Evolutionary conservation across 257 asterid species (phyloP), one percentile per base, ranked within the genome.

Genomic region (Sherardia arvensis): DNA sequence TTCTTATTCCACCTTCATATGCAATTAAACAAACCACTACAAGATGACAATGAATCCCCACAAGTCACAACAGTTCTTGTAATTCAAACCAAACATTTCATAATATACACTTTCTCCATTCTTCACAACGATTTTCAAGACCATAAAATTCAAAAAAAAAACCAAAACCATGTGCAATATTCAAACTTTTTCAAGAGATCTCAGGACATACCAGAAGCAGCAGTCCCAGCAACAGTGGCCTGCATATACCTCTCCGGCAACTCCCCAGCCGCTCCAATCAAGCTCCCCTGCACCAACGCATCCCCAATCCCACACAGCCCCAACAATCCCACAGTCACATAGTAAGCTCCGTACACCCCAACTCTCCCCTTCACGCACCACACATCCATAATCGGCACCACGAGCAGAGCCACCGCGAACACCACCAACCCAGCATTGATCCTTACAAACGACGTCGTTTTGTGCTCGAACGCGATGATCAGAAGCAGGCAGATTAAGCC

Each of bases 171-270:
- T 7, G 9, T 4, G 18, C 53, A 38, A 66, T 21, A 21, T 28
- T 28, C 43, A 20, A 43, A 58, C 40, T 34, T 15, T 20, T 0
- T 34, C 26, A 3, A 33, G 26, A 12, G n/a, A 43, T 43, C 8
- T 43, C 21, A 43, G 51, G 20, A 4, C 34, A 7, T 74, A 91
- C 98, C 96, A 34, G 98, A 91, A 75, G 88, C 90, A 60, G 94
- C 98, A 69, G 98, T 91, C 47, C 98, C 98, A 22, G 95, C 96
- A 23, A 88, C 71, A 53, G 83, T 86, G 70, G 95, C 98, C 72
- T 91, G 98, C 98, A 91, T 91, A 67, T 88, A 91, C 74, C 95
- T 80, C 73, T 83, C 84, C 29, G 96, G 98, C 81, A 88, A 68
- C 77, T 91, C 92, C 28, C 98, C 96, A 1, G 98, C 98, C 38